Evolutionary conservation across 139 green algal species (phyloP).

Genomic region (Spirogloea muscicola): DNA sequence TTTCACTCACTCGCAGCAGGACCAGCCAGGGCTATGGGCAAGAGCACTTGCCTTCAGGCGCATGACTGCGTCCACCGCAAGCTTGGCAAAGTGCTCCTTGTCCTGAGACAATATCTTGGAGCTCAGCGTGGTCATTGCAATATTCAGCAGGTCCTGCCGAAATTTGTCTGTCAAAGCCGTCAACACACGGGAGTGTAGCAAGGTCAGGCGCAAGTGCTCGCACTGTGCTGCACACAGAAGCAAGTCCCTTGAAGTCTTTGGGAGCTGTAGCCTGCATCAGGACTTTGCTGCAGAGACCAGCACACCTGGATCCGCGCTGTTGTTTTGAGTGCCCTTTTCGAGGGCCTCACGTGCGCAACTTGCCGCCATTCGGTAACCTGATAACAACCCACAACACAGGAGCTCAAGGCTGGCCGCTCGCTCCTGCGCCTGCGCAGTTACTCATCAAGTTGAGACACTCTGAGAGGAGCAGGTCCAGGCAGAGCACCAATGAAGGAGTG

Average conservation of each 20-base stretch:
- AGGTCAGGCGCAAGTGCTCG: no score
- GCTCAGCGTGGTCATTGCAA: conserved; percentile 90
- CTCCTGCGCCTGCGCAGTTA: no score
- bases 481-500: no score
- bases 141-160: conserved; percentile 83
- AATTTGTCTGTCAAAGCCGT: conserved; percentile 55
- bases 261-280: no score
- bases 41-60: conserved; percentile 32
- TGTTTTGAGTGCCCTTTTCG: conserved; percentile 49
- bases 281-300: no score
- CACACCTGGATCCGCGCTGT: conserved; percentile 32
- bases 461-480: no score
- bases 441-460: no score
- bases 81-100: conserved; percentile 89
- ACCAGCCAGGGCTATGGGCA: not conserved
- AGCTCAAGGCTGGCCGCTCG: no score
- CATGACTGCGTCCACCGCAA: conserved; percentile 86
- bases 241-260: no score
- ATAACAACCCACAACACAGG: no score
- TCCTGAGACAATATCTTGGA: conserved; percentile 94
- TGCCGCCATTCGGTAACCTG: conserved; percentile 76
- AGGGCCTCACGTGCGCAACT: conserved; percentile 50
- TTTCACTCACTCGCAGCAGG: conserved; percentile 71
- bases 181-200: no score
- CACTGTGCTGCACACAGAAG: no score